Evolutionary conservation across 768 basidiomycete species (phyloP).

Genomic region (Rhodocollybia butyracea): DNA sequence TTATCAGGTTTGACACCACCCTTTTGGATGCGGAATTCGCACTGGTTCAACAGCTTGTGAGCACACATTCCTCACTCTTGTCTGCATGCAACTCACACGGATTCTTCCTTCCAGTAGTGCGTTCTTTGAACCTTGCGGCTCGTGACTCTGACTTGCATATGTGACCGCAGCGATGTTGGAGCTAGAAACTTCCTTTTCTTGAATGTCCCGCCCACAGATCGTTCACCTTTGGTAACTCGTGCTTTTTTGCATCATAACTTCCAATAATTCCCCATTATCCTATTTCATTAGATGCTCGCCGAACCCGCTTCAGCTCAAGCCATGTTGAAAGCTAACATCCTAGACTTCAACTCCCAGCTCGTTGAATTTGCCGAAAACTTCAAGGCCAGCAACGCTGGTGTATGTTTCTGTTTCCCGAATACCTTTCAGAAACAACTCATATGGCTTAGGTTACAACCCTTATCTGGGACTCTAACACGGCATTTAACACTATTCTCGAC

Average conservation of each 20-base stretch:
- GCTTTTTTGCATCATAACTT: neutral
- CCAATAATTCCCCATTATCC: neutral
- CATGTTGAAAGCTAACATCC: constrained; percentile 43
- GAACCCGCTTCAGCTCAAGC: constrained; percentile 37
- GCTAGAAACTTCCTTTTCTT: constrained; percentile 53
- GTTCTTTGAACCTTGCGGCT: constrained; percentile 6
- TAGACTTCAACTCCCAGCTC: constrained; percentile 49
- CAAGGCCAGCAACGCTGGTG: constrained; percentile 41
- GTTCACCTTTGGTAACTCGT: constrained; percentile 36
- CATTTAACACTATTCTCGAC: constrained; percentile 48
- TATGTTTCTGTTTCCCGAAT: constrained; percentile 21
- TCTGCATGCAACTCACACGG: constrained; percentile 11
- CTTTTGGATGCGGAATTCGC: constrained; percentile 49
- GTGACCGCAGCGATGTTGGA: constrained; percentile 38
- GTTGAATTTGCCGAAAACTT: constrained; percentile 37
- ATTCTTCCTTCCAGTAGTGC: constrained; percentile 26
- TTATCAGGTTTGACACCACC: constrained; percentile 41
- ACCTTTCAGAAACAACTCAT: neutral
- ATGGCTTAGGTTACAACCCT: constrained; percentile 39
- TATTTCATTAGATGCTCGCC: constrained; percentile 45
- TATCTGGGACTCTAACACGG: constrained; percentile 47
- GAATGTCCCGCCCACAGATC: constrained; percentile 42
- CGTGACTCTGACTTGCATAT: neutral
- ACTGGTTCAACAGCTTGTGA: constrained; percentile 44
- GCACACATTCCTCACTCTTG: constrained; percentile 12